Base-by-base conservation (phyloP, 352 stramenopile genomes). In the Phytophthora uliginosa region DNA sequence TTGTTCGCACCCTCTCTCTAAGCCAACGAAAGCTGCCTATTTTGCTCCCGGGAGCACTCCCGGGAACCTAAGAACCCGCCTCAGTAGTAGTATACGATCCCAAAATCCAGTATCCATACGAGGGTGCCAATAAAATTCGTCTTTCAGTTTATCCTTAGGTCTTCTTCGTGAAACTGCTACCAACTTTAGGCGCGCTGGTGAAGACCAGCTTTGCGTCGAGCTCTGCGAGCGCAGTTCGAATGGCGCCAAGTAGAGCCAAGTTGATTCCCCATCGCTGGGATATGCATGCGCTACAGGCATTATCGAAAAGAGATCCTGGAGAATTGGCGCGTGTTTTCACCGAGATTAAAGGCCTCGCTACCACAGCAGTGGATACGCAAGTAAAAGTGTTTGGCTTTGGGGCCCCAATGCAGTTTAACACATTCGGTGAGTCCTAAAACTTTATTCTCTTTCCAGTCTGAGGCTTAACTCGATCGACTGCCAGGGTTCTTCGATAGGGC, bases 401-500 rank as follows among this genome's bases (percentile, higher is more conserved):
- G 4, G 81, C 82, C 1, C 78, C 85, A 0, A 73, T 87, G 54
- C 77, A 85, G 34, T 91, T 90, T 45, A 50, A 84, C 55, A 76
- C 71, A 3, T 90, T 85, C 45, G 85, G 84, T 91, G 33, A 36
- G 63, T 55, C 15, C 22, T 7, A 26, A 13, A 17, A 51, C 13
- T 34, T 24, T n/a, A 40, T 12, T 73, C 1, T 53, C 22, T 47
- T 38, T 7, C 6, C 59, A 36, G 8, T 18, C 12, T 18, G 9
- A 26, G 1, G 17, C 6, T 17, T 59, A 38, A 36, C 42, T 70
- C 7, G 61, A 26, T 34, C 33, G 40, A 40, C 0, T 20, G 15
- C 2, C 58, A 93, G 86, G 86, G 0, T 94, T 94, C 72, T 89
- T 89, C 56, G 85, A 83, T 45, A 64, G 59, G 7, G 51, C 51